phyloP scores from a whole-genome alignment of 345 rosid genomes.

The Viola odorata region DNA sequence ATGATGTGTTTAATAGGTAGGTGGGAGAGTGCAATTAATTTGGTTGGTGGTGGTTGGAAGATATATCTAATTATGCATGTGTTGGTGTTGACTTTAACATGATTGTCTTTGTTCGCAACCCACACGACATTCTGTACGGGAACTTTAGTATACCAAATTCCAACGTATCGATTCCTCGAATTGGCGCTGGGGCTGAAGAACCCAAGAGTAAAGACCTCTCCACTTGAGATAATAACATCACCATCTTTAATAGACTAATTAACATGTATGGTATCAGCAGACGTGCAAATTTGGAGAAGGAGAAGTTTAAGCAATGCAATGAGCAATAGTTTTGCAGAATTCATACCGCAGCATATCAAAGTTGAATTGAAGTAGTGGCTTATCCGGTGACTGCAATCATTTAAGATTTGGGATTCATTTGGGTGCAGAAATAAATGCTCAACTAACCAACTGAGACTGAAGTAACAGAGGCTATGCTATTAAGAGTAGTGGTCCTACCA shows the following conservation, averaged over 20 bases:
- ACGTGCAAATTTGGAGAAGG: background rate
- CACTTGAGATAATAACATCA: conserved; percentile 12
- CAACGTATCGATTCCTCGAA: conserved; percentile 6
- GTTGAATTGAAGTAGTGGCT: background rate
- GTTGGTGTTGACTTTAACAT: no score
- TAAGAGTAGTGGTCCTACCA: no score
- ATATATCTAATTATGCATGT: no score
- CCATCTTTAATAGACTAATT: conserved; percentile 12
- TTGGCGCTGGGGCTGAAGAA: conserved; percentile 13
- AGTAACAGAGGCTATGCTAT: no score
- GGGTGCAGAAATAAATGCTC: no score
- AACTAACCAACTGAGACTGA: no score
- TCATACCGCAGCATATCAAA: background rate
- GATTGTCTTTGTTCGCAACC: conserved; percentile 3
- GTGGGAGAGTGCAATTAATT: no score
- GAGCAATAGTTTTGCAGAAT: background rate
- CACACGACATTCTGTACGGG: conserved; percentile 1
- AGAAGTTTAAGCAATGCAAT: background rate
- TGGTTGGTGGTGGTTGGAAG: no score
- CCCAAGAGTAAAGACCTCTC: background rate
- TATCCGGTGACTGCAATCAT: background rate
- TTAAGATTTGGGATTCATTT: background rate
- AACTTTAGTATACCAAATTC: conserved; percentile 9
- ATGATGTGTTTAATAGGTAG: no score
- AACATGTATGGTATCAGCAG: conserved; percentile 2